phyloP scores from a whole-genome alignment of 2,329 filamentous ascomycete species.

The Geosmithia morbida region DNA sequence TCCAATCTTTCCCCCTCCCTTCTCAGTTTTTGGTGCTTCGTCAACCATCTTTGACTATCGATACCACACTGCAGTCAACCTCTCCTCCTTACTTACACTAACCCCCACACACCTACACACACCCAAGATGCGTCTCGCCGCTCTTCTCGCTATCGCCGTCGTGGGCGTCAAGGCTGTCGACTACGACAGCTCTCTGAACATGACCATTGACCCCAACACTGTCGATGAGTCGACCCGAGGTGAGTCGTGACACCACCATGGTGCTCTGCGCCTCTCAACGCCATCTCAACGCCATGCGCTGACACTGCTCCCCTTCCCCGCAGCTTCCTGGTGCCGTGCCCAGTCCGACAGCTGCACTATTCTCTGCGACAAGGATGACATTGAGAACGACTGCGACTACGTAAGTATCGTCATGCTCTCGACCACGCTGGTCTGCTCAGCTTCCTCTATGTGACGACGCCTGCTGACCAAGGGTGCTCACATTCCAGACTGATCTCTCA shows the following conservation, averaged over 20 bases:
- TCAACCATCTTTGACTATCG: neutral
- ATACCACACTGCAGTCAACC: too few species aligned
- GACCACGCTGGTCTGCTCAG: neutral
- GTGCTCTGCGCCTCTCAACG: too few species aligned
- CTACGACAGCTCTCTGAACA: constrained; percentile 26
- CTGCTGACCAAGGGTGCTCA: neutral
- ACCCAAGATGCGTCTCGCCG: constrained; percentile 25
- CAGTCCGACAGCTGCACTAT: constrained; percentile 33
- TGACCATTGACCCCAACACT: constrained; percentile 22
- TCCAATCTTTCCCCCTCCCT: neutral
- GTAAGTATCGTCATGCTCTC: constrained; percentile 19
- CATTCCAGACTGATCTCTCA: neutral
- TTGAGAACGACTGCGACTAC: constrained; percentile 27
- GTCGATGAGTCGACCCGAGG: constrained; percentile 20
- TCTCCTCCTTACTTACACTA: too few species aligned
- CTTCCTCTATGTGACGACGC: neutral
- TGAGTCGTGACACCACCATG: constrained; percentile 13
- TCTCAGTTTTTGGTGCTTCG: neutral
- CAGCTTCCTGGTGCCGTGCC: constrained; percentile 36
- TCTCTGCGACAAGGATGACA: constrained; percentile 26
- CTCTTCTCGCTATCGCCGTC: constrained; percentile 28
- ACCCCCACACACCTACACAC: constrained; percentile 1
- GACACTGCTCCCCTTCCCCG: constrained; percentile 3
- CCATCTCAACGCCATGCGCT: neutral
- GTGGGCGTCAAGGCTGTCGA: constrained; percentile 24